A percentile compares a stretch with the other conserved stretches of the same genome.
Conservation (phyloP, 108 stramenopile species). For the Cyclotella choctawhatcheeana region DNA sequence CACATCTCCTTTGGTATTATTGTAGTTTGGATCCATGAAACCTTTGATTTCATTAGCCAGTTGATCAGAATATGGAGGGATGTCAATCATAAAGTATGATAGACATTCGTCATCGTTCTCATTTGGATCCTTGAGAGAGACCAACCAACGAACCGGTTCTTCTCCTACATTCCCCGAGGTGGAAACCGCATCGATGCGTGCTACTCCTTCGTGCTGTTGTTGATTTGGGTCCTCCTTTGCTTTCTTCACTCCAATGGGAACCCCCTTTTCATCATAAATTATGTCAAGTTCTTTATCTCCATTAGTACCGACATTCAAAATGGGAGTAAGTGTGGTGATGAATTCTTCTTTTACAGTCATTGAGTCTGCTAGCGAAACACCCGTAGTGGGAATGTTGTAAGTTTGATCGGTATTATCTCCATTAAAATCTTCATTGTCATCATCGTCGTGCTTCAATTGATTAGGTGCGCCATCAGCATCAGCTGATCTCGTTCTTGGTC, state of each 20-base stretch:
- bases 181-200: constrained; percentile 53
- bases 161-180: constrained; percentile 32
- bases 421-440: neutral
- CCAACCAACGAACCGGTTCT: constrained; percentile 50
- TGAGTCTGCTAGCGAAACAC: constrained; percentile 39
- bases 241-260: constrained; percentile 31
- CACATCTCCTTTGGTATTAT: constrained; percentile 2
- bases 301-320: constrained; percentile 7
- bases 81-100: constrained; percentile 74
- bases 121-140: constrained; percentile 26
- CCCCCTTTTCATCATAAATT: constrained; percentile 40
- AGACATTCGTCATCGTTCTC: neutral
- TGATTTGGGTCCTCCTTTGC: neutral
- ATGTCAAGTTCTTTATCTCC: constrained; percentile 24
- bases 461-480: no score
- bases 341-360: constrained; percentile 36
- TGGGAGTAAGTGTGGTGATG: constrained; percentile 41
- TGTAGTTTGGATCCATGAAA: constrained; percentile 62
- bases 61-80: constrained; percentile 83
- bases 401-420: neutral
- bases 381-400: constrained; percentile 33
- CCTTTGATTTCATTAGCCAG: constrained; percentile 61
- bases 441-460: neutral
- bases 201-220: constrained; percentile 41
- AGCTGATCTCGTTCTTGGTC: no score